Base-by-base conservation (phyloP, 148 eudicot genomes). In the Vaccinium macrocarpon region DNA sequence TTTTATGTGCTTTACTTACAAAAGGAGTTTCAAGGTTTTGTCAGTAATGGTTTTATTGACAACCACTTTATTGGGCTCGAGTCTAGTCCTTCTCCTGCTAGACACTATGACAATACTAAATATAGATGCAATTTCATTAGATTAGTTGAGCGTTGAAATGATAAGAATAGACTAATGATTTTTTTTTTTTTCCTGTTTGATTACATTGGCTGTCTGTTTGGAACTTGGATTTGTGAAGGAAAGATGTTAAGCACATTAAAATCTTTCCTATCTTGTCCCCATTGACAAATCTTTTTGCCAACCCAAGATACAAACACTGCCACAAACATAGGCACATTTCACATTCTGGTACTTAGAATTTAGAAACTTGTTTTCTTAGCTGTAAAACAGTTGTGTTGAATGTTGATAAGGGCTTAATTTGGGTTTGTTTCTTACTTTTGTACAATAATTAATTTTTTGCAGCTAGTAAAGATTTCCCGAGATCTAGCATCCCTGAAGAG, bases 401-500 rank as follows among this genome's bases (percentile, higher is more conserved):
- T 57, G 23, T 9, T 57, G 27, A 56, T 32, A 57, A 79, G 51
- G 68, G 32, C 16, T 3, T 64, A 10, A 23, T 0, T 27, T 51
- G 4, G 57, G 1, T 52, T 81, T 32, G 8, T 11, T 81, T 29
- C 42, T 82, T 13, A 55, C 11, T 66, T 15, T 50, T 79, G 27
- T 42, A 2, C 16, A 49, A 25, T 82, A 12, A 55, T 38, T 75
- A n/a, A 75, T 0, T 52, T 76, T 83, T 80, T 82, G 81, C 92
- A 97, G 99, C 87, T 95, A 50, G 51, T 95, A 88, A 83, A 23
- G 89, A 92, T 72, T 97, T 91, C 88, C 99, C 99, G 88, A 87
- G 99, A 97, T 80, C 82, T 97, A 76, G 87, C 78, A 55, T 95
- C 99, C 81, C 88, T 97, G 82, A 95, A 92, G 89, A 91, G 97